These are phyloP conservation scores for Mycena venus DNA, from an alignment of 768 basidiomycete genomes.

Conservation along the genomic window DNA sequence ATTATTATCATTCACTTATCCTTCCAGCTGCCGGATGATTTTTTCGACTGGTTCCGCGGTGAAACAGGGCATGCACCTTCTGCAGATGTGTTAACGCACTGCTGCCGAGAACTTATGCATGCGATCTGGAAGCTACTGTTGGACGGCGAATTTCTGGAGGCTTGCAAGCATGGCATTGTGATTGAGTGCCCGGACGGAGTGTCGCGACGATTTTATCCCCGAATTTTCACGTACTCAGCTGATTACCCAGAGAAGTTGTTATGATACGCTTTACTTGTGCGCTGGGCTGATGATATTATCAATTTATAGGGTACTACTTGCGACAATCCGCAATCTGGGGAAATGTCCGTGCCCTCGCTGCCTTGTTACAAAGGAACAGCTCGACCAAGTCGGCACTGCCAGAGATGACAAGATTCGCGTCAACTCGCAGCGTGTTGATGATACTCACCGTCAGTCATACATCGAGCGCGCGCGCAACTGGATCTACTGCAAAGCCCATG, in stretches of 20 bases:
- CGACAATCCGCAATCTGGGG: no score
- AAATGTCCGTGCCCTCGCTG: constrained; percentile 32
- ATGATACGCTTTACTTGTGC: neutral
- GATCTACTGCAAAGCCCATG: neutral
- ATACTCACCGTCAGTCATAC: neutral
- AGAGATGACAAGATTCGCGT: neutral
- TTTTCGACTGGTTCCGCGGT: neutral
- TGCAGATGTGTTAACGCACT: no score
- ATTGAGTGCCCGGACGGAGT: neutral
- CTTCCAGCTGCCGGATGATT: neutral
- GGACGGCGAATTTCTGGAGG: neutral
- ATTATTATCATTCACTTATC: neutral
- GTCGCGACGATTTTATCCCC: neutral
- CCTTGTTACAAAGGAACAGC: constrained; percentile 2
- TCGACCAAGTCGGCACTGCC: neutral
- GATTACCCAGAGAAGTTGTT: constrained; percentile 4
- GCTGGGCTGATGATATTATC: neutral
- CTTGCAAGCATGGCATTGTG: neutral
- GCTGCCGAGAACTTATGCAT: neutral
- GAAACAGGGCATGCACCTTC: neutral
- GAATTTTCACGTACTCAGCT: neutral
- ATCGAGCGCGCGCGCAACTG: neutral
- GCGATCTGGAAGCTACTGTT: neutral
- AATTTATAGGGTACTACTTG: constrained; percentile 27
- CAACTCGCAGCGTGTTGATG: neutral